These are phyloP conservation scores for Fusarium irregulare DNA, from an alignment of 2,329 filamentous ascomycete genomes.

Conservation along the genomic window DNA sequence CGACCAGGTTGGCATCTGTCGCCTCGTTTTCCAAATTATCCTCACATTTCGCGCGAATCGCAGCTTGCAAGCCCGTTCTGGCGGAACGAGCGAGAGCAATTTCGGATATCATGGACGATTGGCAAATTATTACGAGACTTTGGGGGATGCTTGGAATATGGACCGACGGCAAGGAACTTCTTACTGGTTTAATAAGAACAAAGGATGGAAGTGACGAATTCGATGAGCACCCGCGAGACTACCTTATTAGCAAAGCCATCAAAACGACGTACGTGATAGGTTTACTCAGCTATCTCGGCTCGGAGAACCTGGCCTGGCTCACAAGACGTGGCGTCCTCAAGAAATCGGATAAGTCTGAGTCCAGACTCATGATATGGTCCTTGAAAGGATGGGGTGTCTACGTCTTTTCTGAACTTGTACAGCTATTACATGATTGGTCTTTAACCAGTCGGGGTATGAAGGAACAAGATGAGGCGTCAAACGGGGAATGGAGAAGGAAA, in stretches of 20 bases:
- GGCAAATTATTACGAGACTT: constrained; percentile 31
- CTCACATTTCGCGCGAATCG: not conserved
- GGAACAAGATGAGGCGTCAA: not conserved
- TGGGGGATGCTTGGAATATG: constrained; percentile 26
- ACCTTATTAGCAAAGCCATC: not conserved
- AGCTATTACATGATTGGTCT: constrained; percentile 12
- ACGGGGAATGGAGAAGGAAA: constrained; percentile 13
- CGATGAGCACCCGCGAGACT: not conserved
- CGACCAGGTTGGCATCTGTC: not conserved
- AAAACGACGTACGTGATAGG: constrained; percentile 13
- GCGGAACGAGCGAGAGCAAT: constrained; percentile 17
- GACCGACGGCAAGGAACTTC: constrained; percentile 20
- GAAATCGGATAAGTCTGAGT: constrained; percentile 12
- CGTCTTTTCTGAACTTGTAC: constrained; percentile 19
- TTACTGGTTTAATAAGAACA: not conserved
- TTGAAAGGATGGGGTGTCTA: constrained; percentile 17
- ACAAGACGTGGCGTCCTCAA: constrained; percentile 8
- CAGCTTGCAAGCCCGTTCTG: not conserved
- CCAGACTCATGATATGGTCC: constrained; percentile 24
- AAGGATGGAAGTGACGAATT: not conserved
- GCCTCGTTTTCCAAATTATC: not conserved
- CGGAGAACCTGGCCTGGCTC: constrained; percentile 24
- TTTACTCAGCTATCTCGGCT: constrained; percentile 8
- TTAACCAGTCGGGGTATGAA: not conserved
- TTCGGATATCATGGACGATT: constrained; percentile 32